These are phyloP conservation scores for Pestalotiopsis sp. DNA, from an alignment of 2,329 filamentous ascomycete species.

Conservation along the genomic window DNA sequence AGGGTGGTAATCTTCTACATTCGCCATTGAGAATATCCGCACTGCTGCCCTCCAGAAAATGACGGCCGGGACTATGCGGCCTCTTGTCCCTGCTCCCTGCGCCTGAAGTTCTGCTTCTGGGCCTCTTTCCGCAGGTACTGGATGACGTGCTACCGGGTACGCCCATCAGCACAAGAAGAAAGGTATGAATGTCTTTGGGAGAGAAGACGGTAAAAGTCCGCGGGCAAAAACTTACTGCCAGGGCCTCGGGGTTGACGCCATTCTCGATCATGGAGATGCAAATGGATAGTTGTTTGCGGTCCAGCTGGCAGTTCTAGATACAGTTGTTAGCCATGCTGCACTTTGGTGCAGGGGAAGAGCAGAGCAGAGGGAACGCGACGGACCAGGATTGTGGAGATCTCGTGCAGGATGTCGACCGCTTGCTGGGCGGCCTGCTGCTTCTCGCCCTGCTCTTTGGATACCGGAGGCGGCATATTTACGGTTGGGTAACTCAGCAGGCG, in stretches of 20 bases:
- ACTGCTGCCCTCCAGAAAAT: not conserved
- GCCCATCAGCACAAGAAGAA: not conserved
- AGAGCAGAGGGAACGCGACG: not conserved
- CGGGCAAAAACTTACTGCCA: constrained; percentile 68
- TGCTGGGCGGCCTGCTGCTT: constrained; percentile 80
- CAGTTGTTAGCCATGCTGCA: not conserved
- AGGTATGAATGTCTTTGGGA: not conserved
- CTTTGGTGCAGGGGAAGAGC: not conserved
- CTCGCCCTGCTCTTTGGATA: constrained; percentile 45
- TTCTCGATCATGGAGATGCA: constrained; percentile 98
- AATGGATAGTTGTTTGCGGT: constrained; percentile 86
- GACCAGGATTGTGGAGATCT: constrained; percentile 90
- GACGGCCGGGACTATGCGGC: not conserved
- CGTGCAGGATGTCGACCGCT: constrained; percentile 79
- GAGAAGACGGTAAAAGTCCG: not conserved
- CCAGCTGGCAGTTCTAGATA: constrained; percentile 84
- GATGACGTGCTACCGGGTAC: constrained; percentile 52
- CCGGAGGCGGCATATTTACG: constrained; percentile 37
- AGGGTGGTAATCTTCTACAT: too few species aligned
- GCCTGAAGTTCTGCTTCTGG: constrained; percentile 47
- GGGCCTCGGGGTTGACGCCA: constrained; percentile 91
- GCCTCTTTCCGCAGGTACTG: constrained; percentile 61
- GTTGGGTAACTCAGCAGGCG: not conserved
- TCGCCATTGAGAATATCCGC: not conserved
- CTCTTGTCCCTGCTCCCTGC: constrained; percentile 19